Evolutionary conservation across 2,329 filamentous ascomycete genomes (phyloP).

Genomic region (Fusarium caatingaense): DNA sequence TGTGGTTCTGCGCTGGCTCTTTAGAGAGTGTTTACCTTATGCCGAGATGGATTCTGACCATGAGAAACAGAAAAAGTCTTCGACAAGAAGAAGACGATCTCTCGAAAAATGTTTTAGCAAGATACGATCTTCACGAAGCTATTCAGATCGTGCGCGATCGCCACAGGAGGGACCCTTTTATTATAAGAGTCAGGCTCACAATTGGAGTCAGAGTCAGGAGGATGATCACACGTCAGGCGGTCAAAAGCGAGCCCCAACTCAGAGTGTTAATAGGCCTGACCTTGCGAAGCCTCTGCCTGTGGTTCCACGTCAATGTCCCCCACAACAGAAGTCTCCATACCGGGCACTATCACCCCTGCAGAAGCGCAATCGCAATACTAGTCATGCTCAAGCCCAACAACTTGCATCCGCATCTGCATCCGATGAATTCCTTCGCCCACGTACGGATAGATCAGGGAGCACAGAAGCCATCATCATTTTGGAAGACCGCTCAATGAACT

Average conservation of each 20-base stretch:
- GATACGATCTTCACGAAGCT: neutral
- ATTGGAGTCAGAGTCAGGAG: conserved; percentile 12
- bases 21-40: conserved; percentile 7
- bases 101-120: neutral
- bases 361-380: neutral
- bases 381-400: conserved; percentile 1
- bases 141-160: neutral
- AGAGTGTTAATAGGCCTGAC: conserved; percentile 4
- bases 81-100: neutral
- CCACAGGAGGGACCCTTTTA: neutral
- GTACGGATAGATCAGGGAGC: conserved; percentile 17
- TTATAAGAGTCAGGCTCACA: conserved; percentile 1
- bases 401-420: conserved; percentile 1
- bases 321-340: conserved; percentile 17
- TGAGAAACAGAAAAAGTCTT: conserved; percentile 5
- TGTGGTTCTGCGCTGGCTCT: conserved; percentile 27
- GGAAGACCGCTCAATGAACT: conserved; percentile 43
- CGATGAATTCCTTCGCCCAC: conserved; percentile 13
- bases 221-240: conserved; percentile 21
- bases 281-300: conserved; percentile 25
- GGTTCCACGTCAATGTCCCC: conserved; percentile 31
- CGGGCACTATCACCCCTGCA: conserved; percentile 17
- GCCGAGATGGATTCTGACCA: conserved; percentile 9
- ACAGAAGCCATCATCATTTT: conserved; percentile 23
- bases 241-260: neutral